Conservation (phyloP, 1,284 basidiomycete species). For the Salmacisia buchloeana region DNA sequence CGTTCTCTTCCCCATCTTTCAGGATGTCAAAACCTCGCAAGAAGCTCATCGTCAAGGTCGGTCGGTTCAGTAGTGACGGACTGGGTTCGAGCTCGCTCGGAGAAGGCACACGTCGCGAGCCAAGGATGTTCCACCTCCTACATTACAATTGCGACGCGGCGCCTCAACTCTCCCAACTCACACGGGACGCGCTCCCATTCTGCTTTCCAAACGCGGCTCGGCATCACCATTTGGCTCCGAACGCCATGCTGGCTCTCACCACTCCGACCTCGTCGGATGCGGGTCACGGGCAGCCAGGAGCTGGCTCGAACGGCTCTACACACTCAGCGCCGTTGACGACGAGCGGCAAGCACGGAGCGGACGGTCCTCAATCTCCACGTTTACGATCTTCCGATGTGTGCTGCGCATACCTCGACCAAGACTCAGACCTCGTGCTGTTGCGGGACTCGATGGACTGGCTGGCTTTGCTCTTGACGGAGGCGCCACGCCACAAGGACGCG, state of each 20-base stretch:
- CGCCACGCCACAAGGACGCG: background rate
- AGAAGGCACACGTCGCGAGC: too few species aligned
- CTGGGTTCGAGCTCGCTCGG: too few species aligned
- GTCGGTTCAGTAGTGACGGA: too few species aligned
- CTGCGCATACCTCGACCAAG: background rate
- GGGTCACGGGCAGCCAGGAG: too few species aligned
- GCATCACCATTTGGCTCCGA: too few species aligned
- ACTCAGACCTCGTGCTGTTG: background rate
- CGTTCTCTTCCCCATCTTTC: background rate
- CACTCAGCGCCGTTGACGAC: too few species aligned
- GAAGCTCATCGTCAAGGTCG: conserved; percentile 6
- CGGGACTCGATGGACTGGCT: background rate
- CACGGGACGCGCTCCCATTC: background rate
- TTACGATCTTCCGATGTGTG: background rate
- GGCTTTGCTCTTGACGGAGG: background rate
- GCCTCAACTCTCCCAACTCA: conserved; percentile 5
- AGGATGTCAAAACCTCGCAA: background rate
- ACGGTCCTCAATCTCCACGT: too few species aligned
- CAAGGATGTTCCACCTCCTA: background rate
- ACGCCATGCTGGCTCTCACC: too few species aligned
- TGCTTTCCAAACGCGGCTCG: background rate
- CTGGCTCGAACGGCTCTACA: too few species aligned
- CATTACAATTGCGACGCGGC: background rate
- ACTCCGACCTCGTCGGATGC: too few species aligned
- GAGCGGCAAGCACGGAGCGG: too few species aligned